phyloP scores from a whole-genome alignment of 352 stramenopile genomes.

The Phytophthora meadii region DNA sequence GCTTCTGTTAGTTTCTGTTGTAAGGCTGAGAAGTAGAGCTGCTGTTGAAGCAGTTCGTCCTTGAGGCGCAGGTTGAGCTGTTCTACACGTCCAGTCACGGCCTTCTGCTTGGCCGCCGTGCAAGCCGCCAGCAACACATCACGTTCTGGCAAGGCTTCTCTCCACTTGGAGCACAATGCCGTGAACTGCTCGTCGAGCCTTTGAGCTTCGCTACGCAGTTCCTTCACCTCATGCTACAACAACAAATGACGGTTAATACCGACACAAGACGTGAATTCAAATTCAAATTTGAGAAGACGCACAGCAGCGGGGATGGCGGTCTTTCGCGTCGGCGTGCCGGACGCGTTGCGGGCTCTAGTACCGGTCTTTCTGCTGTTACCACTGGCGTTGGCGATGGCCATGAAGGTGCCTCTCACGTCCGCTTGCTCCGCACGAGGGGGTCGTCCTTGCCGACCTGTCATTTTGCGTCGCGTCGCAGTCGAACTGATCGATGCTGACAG shows the following conservation, averaged over 20 bases:
- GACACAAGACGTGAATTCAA: neutral
- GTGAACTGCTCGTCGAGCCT: constrained; percentile 44
- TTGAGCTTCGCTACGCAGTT: constrained; percentile 48
- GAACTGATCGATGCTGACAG: neutral
- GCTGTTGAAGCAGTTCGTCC: constrained; percentile 56
- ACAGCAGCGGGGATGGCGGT: constrained; percentile 32
- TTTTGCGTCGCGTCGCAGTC: constrained; percentile 3
- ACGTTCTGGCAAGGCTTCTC: constrained; percentile 38
- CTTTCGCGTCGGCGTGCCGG: constrained; percentile 25
- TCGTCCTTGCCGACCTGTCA: constrained; percentile 20
- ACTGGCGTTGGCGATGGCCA: constrained; percentile 14
- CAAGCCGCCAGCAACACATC: constrained; percentile 51
- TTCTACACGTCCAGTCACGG: constrained; percentile 53
- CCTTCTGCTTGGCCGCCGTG: constrained; percentile 58
- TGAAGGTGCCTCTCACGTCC: constrained; percentile 7
- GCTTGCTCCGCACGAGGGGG: constrained; percentile 6
- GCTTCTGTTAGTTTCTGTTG: constrained; percentile 55
- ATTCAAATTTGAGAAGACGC: neutral
- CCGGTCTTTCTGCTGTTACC: constrained; percentile 9
- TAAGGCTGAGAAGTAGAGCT: constrained; percentile 62
- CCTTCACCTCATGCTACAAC: constrained; percentile 57
- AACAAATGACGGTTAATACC: constrained; percentile 8
- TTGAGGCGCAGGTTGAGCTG: constrained; percentile 56
- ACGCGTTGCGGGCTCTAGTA: constrained; percentile 10
- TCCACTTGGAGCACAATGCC: constrained; percentile 53